phyloP scores from a whole-genome alignment of 768 basidiomycete species.

The Pleurotus pulmonarius region DNA sequence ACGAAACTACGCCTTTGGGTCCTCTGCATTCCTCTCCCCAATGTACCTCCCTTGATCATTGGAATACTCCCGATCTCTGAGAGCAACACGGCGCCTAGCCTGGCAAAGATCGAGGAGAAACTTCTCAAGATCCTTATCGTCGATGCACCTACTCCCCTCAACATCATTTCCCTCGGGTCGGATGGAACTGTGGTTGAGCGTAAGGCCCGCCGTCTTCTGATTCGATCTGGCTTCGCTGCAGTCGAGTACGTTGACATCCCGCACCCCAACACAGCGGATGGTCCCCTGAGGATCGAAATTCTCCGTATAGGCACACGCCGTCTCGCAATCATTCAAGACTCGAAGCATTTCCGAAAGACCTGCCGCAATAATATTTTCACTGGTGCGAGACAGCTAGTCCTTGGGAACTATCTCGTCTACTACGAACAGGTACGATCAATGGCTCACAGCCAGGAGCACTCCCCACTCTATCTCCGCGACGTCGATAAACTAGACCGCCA shows the following conservation, averaged over 20 bases:
- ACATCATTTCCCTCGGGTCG: no score
- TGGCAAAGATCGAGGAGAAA: no score
- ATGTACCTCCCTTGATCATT: no score
- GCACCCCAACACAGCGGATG: background rate
- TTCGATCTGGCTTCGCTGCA: background rate
- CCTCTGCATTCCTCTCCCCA: no score
- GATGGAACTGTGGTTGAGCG: no score
- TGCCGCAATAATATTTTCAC: slow-evolving; percentile 29
- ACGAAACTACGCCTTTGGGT: no score
- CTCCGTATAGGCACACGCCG: background rate
- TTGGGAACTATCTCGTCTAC: slow-evolving; percentile 17
- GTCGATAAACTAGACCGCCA: slow-evolving; percentile 29
- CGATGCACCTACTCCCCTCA: no score
- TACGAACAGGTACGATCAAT: slow-evolving; percentile 19
- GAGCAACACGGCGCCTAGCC: no score
- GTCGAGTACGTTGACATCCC: background rate
- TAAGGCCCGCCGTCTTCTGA: no score
- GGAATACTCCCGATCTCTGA: no score
- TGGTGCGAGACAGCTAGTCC: slow-evolving; percentile 21
- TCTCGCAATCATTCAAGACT: slow-evolving; percentile 30
- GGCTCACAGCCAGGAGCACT: slow-evolving; percentile 2
- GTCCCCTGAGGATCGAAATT: background rate
- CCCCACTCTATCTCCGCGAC: slow-evolving; percentile 25
- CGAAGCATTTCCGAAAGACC: slow-evolving; percentile 32
- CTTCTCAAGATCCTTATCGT: no score